Evolutionary conservation across 768 basidiomycete genomes (phyloP).

Genomic region (Pulveroboletus sp.): DNA sequence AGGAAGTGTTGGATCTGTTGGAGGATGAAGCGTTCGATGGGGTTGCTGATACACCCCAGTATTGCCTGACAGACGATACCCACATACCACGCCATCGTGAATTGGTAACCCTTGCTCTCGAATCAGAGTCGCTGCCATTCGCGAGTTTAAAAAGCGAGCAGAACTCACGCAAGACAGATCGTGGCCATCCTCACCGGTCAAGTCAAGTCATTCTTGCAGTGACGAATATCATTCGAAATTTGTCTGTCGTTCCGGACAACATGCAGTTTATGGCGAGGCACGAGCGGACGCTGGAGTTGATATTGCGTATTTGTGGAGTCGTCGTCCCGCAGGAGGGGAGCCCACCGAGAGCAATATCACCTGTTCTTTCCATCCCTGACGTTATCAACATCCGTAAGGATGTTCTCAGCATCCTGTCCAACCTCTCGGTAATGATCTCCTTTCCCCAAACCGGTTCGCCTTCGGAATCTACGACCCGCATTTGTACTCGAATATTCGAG

Average conservation of each 20-base stretch:
- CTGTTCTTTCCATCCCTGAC: constrained; percentile 67
- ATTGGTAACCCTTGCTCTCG: constrained; percentile 55
- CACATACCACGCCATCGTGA: constrained; percentile 63
- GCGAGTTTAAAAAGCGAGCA: constrained; percentile 47
- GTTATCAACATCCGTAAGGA: constrained; percentile 76
- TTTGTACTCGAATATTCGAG: constrained; percentile 58
- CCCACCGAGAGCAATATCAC: constrained; percentile 44
- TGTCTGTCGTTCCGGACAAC: constrained; percentile 76
- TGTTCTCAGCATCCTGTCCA: constrained; percentile 63
- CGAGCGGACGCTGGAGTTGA: constrained; percentile 57
- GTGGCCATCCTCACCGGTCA: constrained; percentile 61
- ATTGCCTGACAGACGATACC: constrained; percentile 27
- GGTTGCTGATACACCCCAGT: constrained; percentile 33
- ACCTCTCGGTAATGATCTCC: constrained; percentile 51
- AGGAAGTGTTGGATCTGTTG: constrained; percentile 83
- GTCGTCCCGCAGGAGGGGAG: constrained; percentile 32
- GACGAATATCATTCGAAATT: constrained; percentile 82
- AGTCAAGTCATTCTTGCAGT: constrained; percentile 65
- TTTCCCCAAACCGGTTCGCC: constrained; percentile 42
- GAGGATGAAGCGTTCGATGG: constrained; percentile 76
- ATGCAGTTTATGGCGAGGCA: constrained; percentile 62
- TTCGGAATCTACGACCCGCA: constrained; percentile 42
- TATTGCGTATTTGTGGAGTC: constrained; percentile 70
- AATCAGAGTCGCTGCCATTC: constrained; percentile 59
- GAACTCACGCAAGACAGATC: constrained; percentile 45